Evolutionary conservation across 768 basidiomycete species (phyloP).

Genomic region (Lactarius quietus): DNA sequence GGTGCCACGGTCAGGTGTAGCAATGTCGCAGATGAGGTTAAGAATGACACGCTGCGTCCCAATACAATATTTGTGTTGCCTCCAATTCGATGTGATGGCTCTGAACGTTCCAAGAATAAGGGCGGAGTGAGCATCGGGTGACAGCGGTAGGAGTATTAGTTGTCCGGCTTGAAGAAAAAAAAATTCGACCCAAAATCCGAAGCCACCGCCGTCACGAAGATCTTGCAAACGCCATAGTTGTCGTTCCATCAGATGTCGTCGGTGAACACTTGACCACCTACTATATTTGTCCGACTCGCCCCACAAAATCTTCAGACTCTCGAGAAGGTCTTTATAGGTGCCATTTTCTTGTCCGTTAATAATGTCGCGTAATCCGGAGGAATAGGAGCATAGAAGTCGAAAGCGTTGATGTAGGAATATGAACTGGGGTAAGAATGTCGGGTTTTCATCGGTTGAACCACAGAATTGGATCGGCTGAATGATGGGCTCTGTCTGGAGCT

Average conservation of each 20-base stretch:
- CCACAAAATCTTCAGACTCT: not conserved
- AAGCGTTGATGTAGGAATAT: not conserved
- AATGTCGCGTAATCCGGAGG: not conserved
- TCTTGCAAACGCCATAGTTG: not conserved
- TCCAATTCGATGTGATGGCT: not conserved
- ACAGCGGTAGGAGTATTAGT: not conserved
- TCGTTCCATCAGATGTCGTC: not conserved
- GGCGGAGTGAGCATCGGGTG: not conserved
- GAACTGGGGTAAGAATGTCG: not conserved
- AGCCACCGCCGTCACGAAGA: not conserved
- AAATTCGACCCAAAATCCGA: not conserved
- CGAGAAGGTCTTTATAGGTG: not conserved
- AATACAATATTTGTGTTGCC: not conserved
- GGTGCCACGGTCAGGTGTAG: conserved; percentile 14
- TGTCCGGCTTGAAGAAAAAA: not conserved
- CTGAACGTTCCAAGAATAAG: not conserved
- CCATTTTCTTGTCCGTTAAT: not conserved
- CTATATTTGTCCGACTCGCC: not conserved
- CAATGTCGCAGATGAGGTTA: conserved; percentile 24
- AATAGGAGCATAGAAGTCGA: not conserved
- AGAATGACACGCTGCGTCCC: conserved; percentile 27
- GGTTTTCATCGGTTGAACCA: not conserved
- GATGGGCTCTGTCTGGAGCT: not conserved
- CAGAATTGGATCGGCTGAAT: not conserved
- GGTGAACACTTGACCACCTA: not conserved